These are phyloP conservation scores for Eurotiales sp. DNA, from an alignment of 2,329 filamentous ascomycete species.

Conservation along the genomic window DNA sequence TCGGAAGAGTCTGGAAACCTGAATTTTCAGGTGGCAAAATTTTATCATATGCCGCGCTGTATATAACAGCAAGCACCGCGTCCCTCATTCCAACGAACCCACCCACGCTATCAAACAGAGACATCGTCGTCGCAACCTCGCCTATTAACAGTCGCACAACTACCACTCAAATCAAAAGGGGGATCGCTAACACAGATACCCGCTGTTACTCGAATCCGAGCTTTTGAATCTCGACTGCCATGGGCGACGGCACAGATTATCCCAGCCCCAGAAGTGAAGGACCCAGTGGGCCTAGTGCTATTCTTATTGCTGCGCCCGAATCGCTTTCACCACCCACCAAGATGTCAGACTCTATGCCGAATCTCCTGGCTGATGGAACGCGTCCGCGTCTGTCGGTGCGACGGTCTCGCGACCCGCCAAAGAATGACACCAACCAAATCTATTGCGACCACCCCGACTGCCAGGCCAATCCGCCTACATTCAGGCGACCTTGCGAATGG, in stretches of 20 bases:
- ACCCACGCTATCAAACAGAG: background rate
- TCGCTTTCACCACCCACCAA: conserved; percentile 30
- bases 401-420: conserved; percentile 50
- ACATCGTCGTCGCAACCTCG: background rate
- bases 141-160: background rate
- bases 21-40: conserved; percentile 16
- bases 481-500: conserved; percentile 87
- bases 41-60: conserved; percentile 9
- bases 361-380: conserved; percentile 23
- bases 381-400: conserved; percentile 41
- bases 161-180: background rate
- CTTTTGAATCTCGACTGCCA: conserved; percentile 23
- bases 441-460: conserved; percentile 71
- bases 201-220: conserved; percentile 4
- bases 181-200: background rate
- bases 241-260: conserved; percentile 42
- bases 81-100: conserved; percentile 1
- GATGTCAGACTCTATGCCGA: conserved; percentile 30
- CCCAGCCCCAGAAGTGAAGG: conserved; percentile 43
- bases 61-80: conserved; percentile 12
- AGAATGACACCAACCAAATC: conserved; percentile 70
- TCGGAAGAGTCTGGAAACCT: conserved; percentile 10
- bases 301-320: conserved; percentile 34
- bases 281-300: conserved; percentile 31
- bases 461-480: conserved; percentile 59